Evolutionary conservation across 2,329 filamentous ascomycete genomes (phyloP), one percentile per base, ranked within the genome.

Genomic region (Colletotrichum eleusines): DNA sequence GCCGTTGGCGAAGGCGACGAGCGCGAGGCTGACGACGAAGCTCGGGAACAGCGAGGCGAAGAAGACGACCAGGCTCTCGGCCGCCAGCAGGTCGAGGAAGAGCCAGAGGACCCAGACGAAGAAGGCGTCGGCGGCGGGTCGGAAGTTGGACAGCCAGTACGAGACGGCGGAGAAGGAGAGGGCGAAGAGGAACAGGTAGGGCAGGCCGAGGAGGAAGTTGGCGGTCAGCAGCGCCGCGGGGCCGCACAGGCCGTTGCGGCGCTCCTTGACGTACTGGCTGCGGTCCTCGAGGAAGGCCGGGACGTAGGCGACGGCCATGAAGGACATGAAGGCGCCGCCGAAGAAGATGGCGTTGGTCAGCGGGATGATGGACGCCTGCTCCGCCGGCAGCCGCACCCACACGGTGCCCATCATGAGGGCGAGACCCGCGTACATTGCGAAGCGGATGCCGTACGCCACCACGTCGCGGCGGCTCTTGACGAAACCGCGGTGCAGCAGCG

Each of bases 381-480:
- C 82, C 0, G 91, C 85, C 5, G 86, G 82, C 3, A 97, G 84
- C 7, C 94, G 89, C 18, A 97, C 82, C 91, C 93, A 97, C 16
- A 97, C 92, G 0, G 94, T 97, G 6, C 94, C 94, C 91, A 95
- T 94, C 88, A 96, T 91, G 75, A 96, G 88, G 1, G 93, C 93
- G 20, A 97, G 85, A 0, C 89, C 69, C 2, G 54, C 65, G 79
- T 97, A 96, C 93, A 97, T 97, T 50, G 88, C 91, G 51, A 96
- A 85, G 4, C 94, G 89, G 74, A 96, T 94, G 0, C 92, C 92
- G 76, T 97, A 97, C 0, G 91, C 93, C 62, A 97, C 89, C 8
- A 97, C 86, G 77, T 97, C 94, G 33, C 94, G 90, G 79, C 95
- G 93, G 57, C 90, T 92, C 82, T 97, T 97, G 80, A 97, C 90